These are phyloP conservation scores for Scleroderma citrinum DNA, from an alignment of 768 basidiomycete species.

Conservation along the genomic window DNA sequence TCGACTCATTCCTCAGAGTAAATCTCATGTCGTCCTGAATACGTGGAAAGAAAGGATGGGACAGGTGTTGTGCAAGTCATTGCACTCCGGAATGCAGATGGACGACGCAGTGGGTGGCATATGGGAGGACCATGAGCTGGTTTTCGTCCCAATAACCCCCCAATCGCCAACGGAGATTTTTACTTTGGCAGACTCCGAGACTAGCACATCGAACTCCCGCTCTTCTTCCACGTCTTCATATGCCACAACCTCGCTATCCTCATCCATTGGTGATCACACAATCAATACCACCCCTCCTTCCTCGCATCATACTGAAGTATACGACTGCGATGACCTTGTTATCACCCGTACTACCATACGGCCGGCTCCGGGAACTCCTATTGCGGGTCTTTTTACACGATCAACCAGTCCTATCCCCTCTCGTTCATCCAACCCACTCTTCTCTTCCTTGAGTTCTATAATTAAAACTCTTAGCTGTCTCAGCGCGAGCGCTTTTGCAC, in stretches of 20 bases:
- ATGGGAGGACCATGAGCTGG: constrained; percentile 31
- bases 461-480: constrained; percentile 32
- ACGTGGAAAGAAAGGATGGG: constrained; percentile 21
- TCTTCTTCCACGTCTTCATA: constrained; percentile 17
- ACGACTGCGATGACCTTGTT: constrained; percentile 26
- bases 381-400: constrained; percentile 22
- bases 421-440: constrained; percentile 19
- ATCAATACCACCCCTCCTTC: constrained; percentile 1
- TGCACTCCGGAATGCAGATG: constrained; percentile 13
- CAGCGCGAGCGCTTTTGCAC: constrained; percentile 26
- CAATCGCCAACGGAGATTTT: constrained; percentile 7
- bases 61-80: constrained; percentile 19
- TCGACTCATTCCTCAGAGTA: constrained; percentile 20
- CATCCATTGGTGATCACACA: constrained; percentile 7
- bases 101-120: constrained; percentile 23
- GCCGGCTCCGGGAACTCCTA: constrained; percentile 23
- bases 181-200: background rate
- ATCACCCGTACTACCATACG: constrained; percentile 35
- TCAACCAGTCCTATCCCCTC: constrained; percentile 26
- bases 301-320: constrained; percentile 19
- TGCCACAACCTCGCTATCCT: constrained; percentile 13
- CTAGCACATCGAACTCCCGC: background rate
- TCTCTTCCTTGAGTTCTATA: constrained; percentile 18
- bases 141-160: constrained; percentile 25
- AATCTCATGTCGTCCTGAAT: constrained; percentile 7